These are phyloP conservation scores for bread wheat (Triticum aestivum) DNA, from an alignment of 176 grass and related monocot species.

Conservation along the genomic window DNA sequence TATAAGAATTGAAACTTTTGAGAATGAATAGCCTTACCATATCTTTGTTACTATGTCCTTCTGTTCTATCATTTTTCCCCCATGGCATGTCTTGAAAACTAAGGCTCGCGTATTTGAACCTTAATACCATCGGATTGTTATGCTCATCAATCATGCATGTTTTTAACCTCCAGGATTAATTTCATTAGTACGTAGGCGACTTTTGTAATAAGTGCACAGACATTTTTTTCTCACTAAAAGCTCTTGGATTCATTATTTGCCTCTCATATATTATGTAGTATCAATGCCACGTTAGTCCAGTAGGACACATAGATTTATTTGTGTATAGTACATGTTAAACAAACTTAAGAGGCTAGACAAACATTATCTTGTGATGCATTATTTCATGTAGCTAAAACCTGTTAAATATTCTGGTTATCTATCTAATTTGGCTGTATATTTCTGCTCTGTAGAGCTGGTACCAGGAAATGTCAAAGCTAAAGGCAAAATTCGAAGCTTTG, in stretches of 20 bases:
- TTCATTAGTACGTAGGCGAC: neutral
- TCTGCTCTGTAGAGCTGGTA: constrained; percentile 65
- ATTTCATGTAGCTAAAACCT: neutral
- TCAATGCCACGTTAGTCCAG: neutral
- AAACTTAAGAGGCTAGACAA: neutral
- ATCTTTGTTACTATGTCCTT: neutral
- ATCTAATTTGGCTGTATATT: constrained; percentile 1
- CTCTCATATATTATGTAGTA: too few species aligned
- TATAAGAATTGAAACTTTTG: neutral
- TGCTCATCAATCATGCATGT: neutral
- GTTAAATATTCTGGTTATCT: neutral
- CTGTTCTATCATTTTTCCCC: neutral
- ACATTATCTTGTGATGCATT: neutral
- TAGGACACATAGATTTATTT: neutral
- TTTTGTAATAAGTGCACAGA: neutral
- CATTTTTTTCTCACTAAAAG: neutral
- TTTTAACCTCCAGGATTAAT: neutral
- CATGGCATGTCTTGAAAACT: neutral
- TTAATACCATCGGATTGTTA: neutral
- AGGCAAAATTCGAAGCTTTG: constrained; percentile 78
- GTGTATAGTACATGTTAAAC: neutral
- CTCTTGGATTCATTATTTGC: neutral
- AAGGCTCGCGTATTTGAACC: neutral
- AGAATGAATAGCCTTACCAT: neutral
- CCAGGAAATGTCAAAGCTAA: constrained; percentile 94